phyloP scores from a whole-genome alignment of 108 stramenopile genomes.

The Schizochytrium sp. region DNA sequence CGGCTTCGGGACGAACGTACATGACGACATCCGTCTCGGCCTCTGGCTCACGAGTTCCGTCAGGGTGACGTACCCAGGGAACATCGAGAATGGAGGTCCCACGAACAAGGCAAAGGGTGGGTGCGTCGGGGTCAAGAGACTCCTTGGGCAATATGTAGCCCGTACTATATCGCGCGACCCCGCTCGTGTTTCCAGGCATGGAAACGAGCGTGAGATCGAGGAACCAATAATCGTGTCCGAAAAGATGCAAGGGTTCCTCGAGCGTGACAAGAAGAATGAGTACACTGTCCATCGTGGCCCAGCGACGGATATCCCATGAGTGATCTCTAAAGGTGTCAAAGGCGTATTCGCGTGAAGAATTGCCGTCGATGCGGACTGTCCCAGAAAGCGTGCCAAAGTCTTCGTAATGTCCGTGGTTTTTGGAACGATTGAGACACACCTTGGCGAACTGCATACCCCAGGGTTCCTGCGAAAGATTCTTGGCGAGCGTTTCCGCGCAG shows the following conservation, averaged over 20 bases:
- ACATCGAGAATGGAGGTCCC: background rate
- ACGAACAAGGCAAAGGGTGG: background rate
- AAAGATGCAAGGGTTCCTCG: background rate
- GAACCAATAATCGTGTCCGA: background rate
- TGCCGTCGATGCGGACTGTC: background rate
- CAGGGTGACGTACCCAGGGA: background rate
- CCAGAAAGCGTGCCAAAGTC: constrained; percentile 2
- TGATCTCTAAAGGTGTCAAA: background rate
- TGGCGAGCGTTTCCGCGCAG: background rate
- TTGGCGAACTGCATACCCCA: background rate
- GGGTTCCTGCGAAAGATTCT: background rate
- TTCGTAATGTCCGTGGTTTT: constrained; percentile 12
- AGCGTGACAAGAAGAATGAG: background rate
- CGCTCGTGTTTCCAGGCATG: background rate
- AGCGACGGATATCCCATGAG: background rate
- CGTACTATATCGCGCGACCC: background rate
- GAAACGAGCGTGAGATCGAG: background rate
- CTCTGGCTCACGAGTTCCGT: background rate
- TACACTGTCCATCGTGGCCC: background rate
- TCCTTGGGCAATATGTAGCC: background rate
- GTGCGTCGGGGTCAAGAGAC: background rate
- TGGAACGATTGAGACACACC: background rate
- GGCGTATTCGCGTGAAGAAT: background rate
- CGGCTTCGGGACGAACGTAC: background rate
- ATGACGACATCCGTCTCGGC: background rate